phyloP scores from a whole-genome alignment of 2,329 filamentous ascomycete genomes.

The Penicillium psychrosexuale region DNA sequence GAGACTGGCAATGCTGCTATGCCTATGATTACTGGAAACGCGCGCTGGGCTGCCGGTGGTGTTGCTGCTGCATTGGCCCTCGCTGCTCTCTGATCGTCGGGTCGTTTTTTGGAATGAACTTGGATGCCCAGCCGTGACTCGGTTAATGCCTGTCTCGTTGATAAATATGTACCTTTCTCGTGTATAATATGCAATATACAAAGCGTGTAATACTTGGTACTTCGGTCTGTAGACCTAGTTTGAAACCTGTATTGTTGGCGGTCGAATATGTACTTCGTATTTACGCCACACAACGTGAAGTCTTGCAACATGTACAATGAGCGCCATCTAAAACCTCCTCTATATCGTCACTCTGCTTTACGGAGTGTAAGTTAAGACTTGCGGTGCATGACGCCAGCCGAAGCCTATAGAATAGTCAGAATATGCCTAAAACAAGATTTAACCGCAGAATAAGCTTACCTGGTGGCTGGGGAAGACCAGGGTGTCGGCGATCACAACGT shows the following conservation, averaged over 20 bases:
- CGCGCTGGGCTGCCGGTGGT: conserved; percentile 16
- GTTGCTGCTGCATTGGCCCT: conserved; percentile 12
- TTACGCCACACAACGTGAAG: background rate
- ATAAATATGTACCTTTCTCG: background rate
- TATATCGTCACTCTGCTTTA: background rate
- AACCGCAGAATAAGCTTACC: conserved; percentile 50
- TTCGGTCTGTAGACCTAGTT: background rate
- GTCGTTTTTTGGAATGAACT: background rate
- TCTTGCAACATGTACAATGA: background rate
- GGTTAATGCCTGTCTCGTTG: background rate
- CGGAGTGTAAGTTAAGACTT: conserved; percentile 13
- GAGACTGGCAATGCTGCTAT: conserved; percentile 15
- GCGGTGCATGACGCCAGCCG: conserved; percentile 26
- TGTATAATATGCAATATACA: background rate
- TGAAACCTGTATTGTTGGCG: background rate
- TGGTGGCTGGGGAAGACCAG: conserved; percentile 87
- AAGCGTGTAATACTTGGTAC: background rate
- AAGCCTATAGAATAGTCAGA: conserved; percentile 15
- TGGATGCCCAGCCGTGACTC: background rate
- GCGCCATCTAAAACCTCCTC: background rate
- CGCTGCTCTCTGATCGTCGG: background rate
- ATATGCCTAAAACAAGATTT: background rate
- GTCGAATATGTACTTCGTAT: background rate
- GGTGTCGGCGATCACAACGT: conserved; percentile 85
- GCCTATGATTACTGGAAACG: conserved; percentile 15